Evolutionary conservation across 768 basidiomycete genomes (phyloP), one percentile per base, ranked within the genome.

Genomic region (Amylocystis lapponica): DNA sequence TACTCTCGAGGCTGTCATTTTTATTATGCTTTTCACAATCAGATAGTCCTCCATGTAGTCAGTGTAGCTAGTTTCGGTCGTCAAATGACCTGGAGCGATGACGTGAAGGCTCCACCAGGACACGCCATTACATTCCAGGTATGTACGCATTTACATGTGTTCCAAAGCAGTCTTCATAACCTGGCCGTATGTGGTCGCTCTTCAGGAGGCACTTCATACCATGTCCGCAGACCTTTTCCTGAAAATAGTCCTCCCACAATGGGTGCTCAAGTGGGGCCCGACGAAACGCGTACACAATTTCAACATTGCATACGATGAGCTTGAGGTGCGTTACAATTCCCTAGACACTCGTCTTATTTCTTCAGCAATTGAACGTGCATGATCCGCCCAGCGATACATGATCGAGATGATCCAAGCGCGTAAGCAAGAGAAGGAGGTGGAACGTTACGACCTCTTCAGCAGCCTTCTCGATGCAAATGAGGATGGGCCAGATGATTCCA

Each of bases 31-130:
- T 7, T 8, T 8, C 21, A 43, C 14, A 6, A 12, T 8, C n/a
- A 79, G 77, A 70, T 79, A 27, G 71, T 77, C 0, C 66, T 79
- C 4, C 72, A 74, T 36, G 70, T 78, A 30, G 75, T 79, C 38
- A 67, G 75, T 17, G 66, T 66, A 4, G 78, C 78, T 46, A 78
- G 74, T 6, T 81, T 79, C 49, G 78, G 78, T 3, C 67, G 67
- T 17, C 56, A 53, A 34, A 67, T 77, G 27, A 67, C 71, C 2
- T 79, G 74, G 76, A 36, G 39, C 16, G 50, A 49, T 16, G 52
- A 54, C 21, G 16, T 19, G 16, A 30, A 43, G 35, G 43, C 44
- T 11, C 50, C 48, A 1, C 30, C 46, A 2, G 50, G 50, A 1
- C 48, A 52, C 36, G 16, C 38, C 20, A 48, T 57, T 41, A 42